Percentiles rank a stretch among this genome's conserved stretches.
Evolutionary conservation across 805 yeast genomes (phyloP).

Genomic region (Kodamaea lidongshanica): DNA sequence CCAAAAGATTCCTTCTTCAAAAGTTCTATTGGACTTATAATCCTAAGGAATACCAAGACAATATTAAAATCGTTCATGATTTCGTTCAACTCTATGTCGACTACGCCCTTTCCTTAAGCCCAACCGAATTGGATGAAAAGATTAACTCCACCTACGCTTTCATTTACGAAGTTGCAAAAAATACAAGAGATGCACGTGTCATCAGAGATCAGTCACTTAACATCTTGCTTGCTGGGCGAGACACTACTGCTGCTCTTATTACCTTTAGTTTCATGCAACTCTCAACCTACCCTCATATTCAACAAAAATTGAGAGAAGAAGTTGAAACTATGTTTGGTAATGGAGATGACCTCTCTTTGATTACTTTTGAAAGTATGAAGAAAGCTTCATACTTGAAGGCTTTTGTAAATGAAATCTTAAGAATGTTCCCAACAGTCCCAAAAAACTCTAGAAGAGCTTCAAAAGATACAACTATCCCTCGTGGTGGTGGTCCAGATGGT

Average conservation of each 20-base stretch:
- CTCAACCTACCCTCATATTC: conserved; percentile 34
- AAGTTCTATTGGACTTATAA: conserved; percentile 13
- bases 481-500: conserved; percentile 39
- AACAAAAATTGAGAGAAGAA: conserved; percentile 29
- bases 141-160: conserved; percentile 38
- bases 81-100: conserved; percentile 34
- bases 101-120: conserved; percentile 25
- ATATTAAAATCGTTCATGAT: conserved; percentile 17
- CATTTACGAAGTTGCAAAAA: conserved; percentile 40
- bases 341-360: conserved; percentile 24
- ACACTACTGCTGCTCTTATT: conserved; percentile 46
- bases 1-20: conserved; percentile 15
- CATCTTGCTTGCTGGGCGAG: conserved; percentile 48
- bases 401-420: conserved; percentile 42
- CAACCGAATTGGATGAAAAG: conserved; percentile 22
- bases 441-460: conserved; percentile 39
- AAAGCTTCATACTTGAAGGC: conserved; percentile 40
- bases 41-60: conserved; percentile 13
- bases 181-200: conserved; percentile 40
- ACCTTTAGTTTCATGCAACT: conserved; percentile 40
- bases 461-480: conserved; percentile 43
- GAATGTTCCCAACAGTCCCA: conserved; percentile 48
- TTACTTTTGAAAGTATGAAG: conserved; percentile 42
- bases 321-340: conserved; percentile 25
- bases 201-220: conserved; percentile 46